phyloP scores from a whole-genome alignment of 2,329 filamentous ascomycete species.

The Eutypa lata region DNA sequence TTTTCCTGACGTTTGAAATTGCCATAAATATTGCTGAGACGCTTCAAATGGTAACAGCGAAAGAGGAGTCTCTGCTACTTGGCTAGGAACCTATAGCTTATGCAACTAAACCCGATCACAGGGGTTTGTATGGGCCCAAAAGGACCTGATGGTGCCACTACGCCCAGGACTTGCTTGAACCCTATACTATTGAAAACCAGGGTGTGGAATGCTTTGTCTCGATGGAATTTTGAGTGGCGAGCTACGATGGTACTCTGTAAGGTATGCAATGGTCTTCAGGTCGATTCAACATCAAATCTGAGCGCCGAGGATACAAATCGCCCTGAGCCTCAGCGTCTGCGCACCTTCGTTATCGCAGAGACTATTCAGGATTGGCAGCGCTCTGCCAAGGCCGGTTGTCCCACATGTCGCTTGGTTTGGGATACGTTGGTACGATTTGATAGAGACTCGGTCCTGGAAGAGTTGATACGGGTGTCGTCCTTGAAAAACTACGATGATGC shows the following conservation, averaged over 20 bases:
- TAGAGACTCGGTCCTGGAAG: neutral
- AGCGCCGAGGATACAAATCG: neutral
- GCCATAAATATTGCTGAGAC: too few relatives aligned
- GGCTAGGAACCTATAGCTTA: too few relatives aligned
- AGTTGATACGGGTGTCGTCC: neutral
- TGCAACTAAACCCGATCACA: too few relatives aligned
- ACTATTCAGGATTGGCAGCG: neutral
- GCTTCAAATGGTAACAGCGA: too few relatives aligned
- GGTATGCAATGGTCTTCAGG: neutral
- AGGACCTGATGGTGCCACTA: too few relatives aligned
- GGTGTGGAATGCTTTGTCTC: too few relatives aligned
- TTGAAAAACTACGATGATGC: neutral
- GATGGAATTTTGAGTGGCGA: too few relatives aligned
- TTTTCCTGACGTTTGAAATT: too few relatives aligned
- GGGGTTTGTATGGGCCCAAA: too few relatives aligned
- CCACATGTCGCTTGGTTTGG: neutral
- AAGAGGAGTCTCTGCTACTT: too few relatives aligned
- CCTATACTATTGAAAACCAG: too few relatives aligned
- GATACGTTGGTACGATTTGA: neutral
- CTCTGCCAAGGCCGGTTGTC: neutral
- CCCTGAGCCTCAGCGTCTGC: neutral
- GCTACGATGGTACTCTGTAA: neutral
- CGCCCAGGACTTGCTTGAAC: too few relatives aligned
- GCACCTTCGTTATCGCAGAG: neutral
- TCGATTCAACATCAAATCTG: neutral